Base-by-base conservation (phyloP, 257 asterid species). In the Capsicum pubescens region DNA sequence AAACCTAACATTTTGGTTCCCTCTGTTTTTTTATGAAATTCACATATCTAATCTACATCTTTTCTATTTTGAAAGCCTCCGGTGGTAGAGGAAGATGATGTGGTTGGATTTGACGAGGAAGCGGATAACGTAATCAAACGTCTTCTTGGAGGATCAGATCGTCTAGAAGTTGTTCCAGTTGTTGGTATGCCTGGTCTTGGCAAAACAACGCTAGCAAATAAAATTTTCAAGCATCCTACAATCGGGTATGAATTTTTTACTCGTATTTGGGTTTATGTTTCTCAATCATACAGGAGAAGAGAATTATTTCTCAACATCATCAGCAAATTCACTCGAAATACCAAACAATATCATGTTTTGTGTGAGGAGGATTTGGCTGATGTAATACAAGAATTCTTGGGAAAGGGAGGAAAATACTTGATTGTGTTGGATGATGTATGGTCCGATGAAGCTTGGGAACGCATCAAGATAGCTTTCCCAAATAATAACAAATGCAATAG, bases 161-260 rank as follows among this genome's bases (percentile, higher is more conserved):
- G 76, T 0, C 85, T 90, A 26, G 92, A 85, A 50, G 88, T 86
- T 66, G 84, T 90, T 84, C 85, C 92, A 52, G 85, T 91, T 72
- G 85, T 91, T 52, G 94, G 94, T 3, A 91, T 91, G 93, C 92
- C 92, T 3, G 93, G 93, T 39, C 89, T 91, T 0, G 92, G 93
- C 50, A 91, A 91, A 85, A 91, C 92, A 0, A 88, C 93, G 0
- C 67, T 91, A 16, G 91, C 92, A 0, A 86, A 89, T 15, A 88
- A 84, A 67, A 83, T 90, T 5, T 91, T 67, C 15, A 82, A 83
- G 8, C 89, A 88, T 83, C 85, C 86, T 8, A 48, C 6, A 1
- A 82, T 90, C 17, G 85, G 80, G 39, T 85, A 87, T 12, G 85
- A 91, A 14, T 91, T 90, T 52, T 87, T 90, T 61, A 86, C 87